Percentiles rank a stretch among this genome's conserved stretches.
phyloP scores from a whole-genome alignment of 306 rosid genomes.

The Sicyos edulis region DNA sequence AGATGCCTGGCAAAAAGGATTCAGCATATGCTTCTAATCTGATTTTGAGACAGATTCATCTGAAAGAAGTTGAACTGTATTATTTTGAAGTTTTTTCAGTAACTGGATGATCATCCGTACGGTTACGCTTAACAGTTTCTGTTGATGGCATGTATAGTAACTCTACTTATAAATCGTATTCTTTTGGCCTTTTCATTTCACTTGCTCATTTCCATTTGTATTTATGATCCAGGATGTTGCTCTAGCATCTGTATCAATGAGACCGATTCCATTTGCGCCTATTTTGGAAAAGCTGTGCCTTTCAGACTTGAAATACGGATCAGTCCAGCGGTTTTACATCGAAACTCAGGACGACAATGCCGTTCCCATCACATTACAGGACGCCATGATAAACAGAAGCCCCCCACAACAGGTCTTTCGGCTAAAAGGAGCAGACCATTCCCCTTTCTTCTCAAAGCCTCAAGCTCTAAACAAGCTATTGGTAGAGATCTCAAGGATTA shows the following conservation, averaged over 20 bases:
- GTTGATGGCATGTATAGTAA: background rate
- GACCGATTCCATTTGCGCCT: conserved; percentile 82
- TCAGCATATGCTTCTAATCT: background rate
- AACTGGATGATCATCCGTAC: background rate
- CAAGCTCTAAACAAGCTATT: conserved; percentile 89
- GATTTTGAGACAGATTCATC: background rate
- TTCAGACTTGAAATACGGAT: conserved; percentile 70
- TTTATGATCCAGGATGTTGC: conserved; percentile 63
- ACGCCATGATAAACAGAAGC: conserved; percentile 62
- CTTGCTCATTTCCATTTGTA: conserved; percentile 1
- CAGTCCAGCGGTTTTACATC: conserved; percentile 72
- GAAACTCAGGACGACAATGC: conserved; percentile 88
- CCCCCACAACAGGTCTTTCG: conserved; percentile 68
- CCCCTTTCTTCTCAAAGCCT: conserved; percentile 94
- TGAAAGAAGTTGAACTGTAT: background rate
- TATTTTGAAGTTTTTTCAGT: background rate
- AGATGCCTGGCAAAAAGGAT: background rate
- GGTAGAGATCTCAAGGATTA: conserved; percentile 67
- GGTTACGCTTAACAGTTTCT: background rate
- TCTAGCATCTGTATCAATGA: conserved; percentile 88
- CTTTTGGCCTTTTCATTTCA: background rate
- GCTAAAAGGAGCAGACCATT: conserved; percentile 84
- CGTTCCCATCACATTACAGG: conserved; percentile 62
- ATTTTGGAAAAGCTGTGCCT: conserved; percentile 72
- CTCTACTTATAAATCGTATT: background rate